Conservation (phyloP, 2,329 filamentous ascomycete genomes). For the Paraphoma sp. region DNA sequence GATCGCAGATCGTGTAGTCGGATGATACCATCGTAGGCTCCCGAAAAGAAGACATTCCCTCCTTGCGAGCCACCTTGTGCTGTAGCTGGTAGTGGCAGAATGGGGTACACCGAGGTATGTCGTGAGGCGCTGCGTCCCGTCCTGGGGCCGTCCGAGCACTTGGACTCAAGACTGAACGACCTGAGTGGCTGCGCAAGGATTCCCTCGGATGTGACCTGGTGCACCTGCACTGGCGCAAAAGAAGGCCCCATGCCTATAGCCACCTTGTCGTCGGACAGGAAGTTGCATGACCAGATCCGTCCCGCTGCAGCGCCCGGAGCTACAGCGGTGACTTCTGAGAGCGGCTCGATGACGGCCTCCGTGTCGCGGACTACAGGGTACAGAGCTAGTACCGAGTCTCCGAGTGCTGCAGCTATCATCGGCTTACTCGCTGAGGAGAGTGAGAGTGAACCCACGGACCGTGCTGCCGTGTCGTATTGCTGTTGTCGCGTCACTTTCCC, state of each 20-base stretch:
- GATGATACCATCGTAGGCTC: conserved; percentile 64
- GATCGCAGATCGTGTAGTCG: conserved; percentile 68
- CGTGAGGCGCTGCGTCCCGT: background rate
- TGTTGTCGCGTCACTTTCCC: conserved; percentile 17
- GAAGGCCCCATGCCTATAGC: conserved; percentile 59
- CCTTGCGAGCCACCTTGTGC: conserved; percentile 39
- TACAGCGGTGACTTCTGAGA: conserved; percentile 25
- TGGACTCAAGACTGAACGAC: conserved; percentile 45
- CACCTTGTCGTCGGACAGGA: conserved; percentile 58
- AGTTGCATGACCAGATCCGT: conserved; percentile 59
- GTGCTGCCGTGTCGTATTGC: conserved; percentile 52
- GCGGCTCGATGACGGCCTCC: conserved; percentile 28
- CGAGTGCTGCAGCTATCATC: conserved; percentile 60
- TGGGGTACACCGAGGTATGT: conserved; percentile 53
- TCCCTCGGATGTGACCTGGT: conserved; percentile 56
- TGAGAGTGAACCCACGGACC: conserved; percentile 56
- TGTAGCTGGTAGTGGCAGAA: conserved; percentile 48
- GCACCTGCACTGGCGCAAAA: conserved; percentile 56
- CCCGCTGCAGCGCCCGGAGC: conserved; percentile 18
- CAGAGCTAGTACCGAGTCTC: conserved; percentile 55
- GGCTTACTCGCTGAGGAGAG: conserved; percentile 50
- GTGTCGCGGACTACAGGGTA: conserved; percentile 47
- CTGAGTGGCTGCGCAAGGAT: conserved; percentile 48
- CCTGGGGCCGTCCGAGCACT: conserved; percentile 34
- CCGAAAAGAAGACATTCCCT: conserved; percentile 64